Conservation (phyloP, 768 basidiomycete species). For the Coprinopsis sp. region DNA sequence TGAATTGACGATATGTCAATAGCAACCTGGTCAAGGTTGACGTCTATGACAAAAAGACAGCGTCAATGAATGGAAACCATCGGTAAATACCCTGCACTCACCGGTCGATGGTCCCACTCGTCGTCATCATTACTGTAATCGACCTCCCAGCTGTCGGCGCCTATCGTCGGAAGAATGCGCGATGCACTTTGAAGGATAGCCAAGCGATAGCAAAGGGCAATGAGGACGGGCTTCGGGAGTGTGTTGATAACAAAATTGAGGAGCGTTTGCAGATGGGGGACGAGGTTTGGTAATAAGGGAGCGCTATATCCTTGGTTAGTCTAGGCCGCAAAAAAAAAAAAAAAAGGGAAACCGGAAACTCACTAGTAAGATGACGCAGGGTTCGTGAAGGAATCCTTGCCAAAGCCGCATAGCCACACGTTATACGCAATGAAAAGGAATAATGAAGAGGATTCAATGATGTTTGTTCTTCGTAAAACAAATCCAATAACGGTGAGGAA, state of each 20-base stretch:
- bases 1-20: slow-evolving; percentile 77
- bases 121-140: slow-evolving; percentile 59
- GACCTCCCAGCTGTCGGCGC: slow-evolving; percentile 72
- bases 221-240: slow-evolving; percentile 77
- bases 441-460: slow-evolving; percentile 86
- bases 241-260: slow-evolving; percentile 82
- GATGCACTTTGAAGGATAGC: slow-evolving; percentile 77
- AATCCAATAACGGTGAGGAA: slow-evolving; percentile 94
- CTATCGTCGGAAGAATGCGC: slow-evolving; percentile 78
- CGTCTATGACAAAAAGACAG: slow-evolving; percentile 42
- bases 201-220: slow-evolving; percentile 77
- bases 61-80: background rate
- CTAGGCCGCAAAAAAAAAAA: background rate
- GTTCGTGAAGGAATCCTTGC: slow-evolving; percentile 67
- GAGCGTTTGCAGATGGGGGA: slow-evolving; percentile 76
- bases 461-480: slow-evolving; percentile 80
- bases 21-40: slow-evolving; percentile 70
- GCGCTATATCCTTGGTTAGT: slow-evolving; percentile 39
- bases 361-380: slow-evolving; percentile 70
- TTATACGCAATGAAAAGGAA: slow-evolving; percentile 88
- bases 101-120: slow-evolving; percentile 72
- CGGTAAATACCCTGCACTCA: slow-evolving; percentile 25
- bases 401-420: slow-evolving; percentile 84
- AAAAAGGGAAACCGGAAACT: slow-evolving; percentile 21
- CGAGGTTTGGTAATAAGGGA: slow-evolving; percentile 71